Base-by-base conservation (phyloP, 805 yeast genomes). In the Zygotorulaspora sp. region DNA sequence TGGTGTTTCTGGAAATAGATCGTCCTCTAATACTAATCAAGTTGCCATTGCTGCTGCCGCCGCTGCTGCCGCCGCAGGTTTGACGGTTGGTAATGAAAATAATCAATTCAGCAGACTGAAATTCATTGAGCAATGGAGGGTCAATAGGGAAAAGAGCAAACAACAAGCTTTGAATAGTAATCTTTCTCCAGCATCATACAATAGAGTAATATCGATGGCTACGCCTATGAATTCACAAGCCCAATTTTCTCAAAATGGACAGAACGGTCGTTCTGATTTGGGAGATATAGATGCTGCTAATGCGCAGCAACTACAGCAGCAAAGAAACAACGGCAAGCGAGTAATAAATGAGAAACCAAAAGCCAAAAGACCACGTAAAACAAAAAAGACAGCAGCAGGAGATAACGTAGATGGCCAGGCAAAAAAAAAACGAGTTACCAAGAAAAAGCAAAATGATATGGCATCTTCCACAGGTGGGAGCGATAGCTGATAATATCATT, bases 121-220 rank as follows among this genome's bases (percentile, higher is more conserved):
- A 46, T 87, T 89, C 52, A 83, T 90, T 42, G 97, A 90, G 59
- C 92, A 83, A 62, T 78, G 84, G 64, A 70, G 95, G 38, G 70
- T 83, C 32, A 76, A 83, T 56, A 75, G 77, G 52, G 81, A 75
- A 41, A 67, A 75, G 44, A 55, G 70, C 41, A 70, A 70, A 43
- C 74, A 70, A 40, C 70, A 68, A 15, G 66, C 70, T 9, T 50
- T 62, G 35, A 49, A 40, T 33, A 53, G 53, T 22, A 52, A 45
- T 43, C 42, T 50, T n/a, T 44, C 48, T 19, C 49, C 53, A 9
- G 44, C 50, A n/a, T 51, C 58, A 13, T 62, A 55, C 39, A 55
- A 52, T 47, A 53, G 51, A 12, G 51, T 53, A 30, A 61, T 59
- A 31, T 61, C 63, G 8, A 60, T 61, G 63, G 48, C 58, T 3